Conservation (phyloP, 2,329 filamentous ascomycete genomes). For the Aspergillus niger region DNA sequence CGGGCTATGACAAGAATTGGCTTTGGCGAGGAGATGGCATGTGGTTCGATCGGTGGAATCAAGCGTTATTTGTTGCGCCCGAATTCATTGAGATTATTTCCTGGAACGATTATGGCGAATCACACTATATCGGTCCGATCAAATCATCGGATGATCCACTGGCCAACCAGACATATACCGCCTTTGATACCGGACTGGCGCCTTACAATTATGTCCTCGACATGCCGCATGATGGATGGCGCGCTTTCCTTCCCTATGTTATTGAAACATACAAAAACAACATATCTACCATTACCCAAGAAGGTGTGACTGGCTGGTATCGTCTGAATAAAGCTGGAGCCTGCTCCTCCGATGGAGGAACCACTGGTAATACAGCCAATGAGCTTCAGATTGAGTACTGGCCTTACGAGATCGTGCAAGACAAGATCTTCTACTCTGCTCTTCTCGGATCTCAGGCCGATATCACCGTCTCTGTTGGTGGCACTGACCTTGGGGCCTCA, state of each 20-base stretch:
- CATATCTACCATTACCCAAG: conserved; percentile 21
- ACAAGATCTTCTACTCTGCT: conserved; percentile 31
- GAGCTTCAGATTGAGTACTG: conserved; percentile 25
- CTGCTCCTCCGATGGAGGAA: no score
- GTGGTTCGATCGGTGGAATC: conserved; percentile 62
- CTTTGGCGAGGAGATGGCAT: conserved; percentile 61
- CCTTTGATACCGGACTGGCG: conserved; percentile 31
- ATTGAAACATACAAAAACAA: conserved; percentile 39
- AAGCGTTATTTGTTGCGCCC: conserved; percentile 53
- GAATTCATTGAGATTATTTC: conserved; percentile 58
- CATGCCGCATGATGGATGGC: conserved; percentile 34
- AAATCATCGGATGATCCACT: background rate
- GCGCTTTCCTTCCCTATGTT: conserved; percentile 34
- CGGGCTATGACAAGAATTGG: conserved; percentile 62
- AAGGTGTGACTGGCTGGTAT: conserved; percentile 31
- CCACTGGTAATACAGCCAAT: conserved; percentile 29
- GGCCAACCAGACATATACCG: conserved; percentile 39
- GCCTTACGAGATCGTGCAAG: conserved; percentile 16
- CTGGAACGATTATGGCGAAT: conserved; percentile 65
- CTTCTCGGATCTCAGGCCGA: conserved; percentile 34
- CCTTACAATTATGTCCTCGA: conserved; percentile 37
- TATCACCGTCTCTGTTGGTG: conserved; percentile 35
- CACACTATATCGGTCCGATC: conserved; percentile 57
- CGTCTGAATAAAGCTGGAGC: conserved; percentile 18
- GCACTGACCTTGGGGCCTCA: conserved; percentile 5